These are phyloP conservation scores for Phytopythium sindhum DNA, from an alignment of 352 stramenopile species.

Conservation along the genomic window DNA sequence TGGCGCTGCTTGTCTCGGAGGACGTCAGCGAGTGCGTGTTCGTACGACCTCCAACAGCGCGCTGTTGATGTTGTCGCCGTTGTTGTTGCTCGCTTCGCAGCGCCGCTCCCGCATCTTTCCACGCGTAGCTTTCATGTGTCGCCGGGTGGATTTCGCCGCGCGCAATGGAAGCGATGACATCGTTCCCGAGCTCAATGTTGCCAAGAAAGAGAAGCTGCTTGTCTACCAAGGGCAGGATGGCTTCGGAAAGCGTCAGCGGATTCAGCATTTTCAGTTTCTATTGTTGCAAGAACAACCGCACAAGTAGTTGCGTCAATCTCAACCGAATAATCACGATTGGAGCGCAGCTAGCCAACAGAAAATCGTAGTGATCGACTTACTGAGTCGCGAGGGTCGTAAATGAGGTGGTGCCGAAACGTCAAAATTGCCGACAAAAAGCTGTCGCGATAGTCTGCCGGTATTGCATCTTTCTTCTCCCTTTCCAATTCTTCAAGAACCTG, in stretches of 20 bases:
- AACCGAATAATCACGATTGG: neutral
- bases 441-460: constrained; percentile 39
- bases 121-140: constrained; percentile 73
- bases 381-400: constrained; percentile 77
- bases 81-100: constrained; percentile 12
- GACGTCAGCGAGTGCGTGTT: constrained; percentile 49
- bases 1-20: constrained; percentile 41
- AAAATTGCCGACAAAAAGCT: constrained; percentile 67
- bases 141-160: constrained; percentile 55
- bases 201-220: constrained; percentile 63
- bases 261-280: constrained; percentile 81
- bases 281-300: constrained; percentile 5
- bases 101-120: constrained; percentile 40
- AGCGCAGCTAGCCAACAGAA: neutral
- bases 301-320: constrained; percentile 9
- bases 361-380: constrained; percentile 19
- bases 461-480: constrained; percentile 32
- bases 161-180: constrained; percentile 53
- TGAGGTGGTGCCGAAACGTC: constrained; percentile 87
- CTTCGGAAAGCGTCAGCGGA: constrained; percentile 49
- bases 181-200: constrained; percentile 55
- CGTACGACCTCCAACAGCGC: constrained; percentile 6
- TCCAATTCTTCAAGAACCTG: constrained; percentile 59
- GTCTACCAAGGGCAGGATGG: constrained; percentile 54
- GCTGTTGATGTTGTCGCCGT: constrained; percentile 14